Base-by-base conservation (phyloP, 2,329 filamentous ascomycete species). In the Fusarium sp. region DNA sequence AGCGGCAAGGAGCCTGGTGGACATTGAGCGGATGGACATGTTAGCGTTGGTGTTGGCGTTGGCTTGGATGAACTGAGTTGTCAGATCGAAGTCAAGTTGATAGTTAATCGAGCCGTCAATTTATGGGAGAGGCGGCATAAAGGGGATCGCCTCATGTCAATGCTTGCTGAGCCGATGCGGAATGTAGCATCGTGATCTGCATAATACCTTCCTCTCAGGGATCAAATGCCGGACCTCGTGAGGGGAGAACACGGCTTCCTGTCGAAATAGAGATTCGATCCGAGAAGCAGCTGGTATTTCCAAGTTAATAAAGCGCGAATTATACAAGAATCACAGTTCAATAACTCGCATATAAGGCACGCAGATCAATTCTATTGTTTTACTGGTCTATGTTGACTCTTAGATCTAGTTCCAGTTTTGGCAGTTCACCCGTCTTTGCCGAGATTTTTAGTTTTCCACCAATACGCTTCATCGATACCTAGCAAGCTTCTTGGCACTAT, bases 361-460 rank as follows among this genome's bases (percentile, higher is more conserved):
- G 62, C 33, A 41, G 52, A 41, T 35, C 3, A 13, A 18, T 50
- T n/a, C 24, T 15, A 20, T 24, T 33, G 26, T 64, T 12, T 46
- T 39, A 64, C 52, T 65, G 59, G 59, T 26, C 33, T 20, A 33
- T 31, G 16, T 16, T 12, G 13, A 5, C 18, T 43, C 10, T 35
- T 26, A 8, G 15, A n/a, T 9, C 33, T 3, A 15, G 2, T 16
- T 33, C 60, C 28, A 26, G 41, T 52, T 26, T 4, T 13, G 54
- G 66, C 56, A 69, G 61, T 31, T 39, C 18, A 10, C 29, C 65
- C 62, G 62, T 28, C 33, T 29, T 56, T 42, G 59, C 66, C 65
- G 54, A 66, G 52, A 29, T 13, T 56, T 28, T 26, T 13, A 33
- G 20, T 38, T 42, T 63, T 63, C 58, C 60, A 63, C 60, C 57